Evolutionary conservation across 495 filamentous ascomycete genomes (phyloP).

Genomic region (Aspergillus biplanus): DNA sequence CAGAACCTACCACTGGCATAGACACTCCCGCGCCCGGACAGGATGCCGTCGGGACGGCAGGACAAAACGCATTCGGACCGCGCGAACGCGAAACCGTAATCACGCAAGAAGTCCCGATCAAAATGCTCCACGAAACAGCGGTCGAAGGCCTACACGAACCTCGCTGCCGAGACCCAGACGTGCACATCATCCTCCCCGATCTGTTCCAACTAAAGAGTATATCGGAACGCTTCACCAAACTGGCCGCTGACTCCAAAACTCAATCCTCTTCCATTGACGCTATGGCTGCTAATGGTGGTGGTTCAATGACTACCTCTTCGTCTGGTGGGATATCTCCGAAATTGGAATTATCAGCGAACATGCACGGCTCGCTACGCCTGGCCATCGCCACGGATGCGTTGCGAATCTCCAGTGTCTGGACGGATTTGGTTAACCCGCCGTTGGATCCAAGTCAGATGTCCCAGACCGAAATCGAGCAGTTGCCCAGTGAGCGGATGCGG

Average conservation of each 20-base stretch:
- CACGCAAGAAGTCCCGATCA: conserved; percentile 95
- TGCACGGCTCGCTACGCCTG: conserved; percentile 82
- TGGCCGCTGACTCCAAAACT: conserved; percentile 51
- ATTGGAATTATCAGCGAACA: conserved; percentile 83
- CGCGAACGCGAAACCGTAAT: conserved; percentile 80
- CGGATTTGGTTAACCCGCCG: conserved; percentile 78
- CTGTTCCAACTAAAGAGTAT: conserved; percentile 85
- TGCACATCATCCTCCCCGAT: conserved; percentile 86
- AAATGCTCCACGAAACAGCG: conserved; percentile 76
- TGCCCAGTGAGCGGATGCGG: conserved; percentile 74
- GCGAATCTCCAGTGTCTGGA: conserved; percentile 81
- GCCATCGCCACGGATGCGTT: conserved; percentile 77
- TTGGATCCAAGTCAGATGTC: conserved; percentile 75
- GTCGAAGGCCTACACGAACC: conserved; percentile 91
- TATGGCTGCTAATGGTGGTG: not conserved
- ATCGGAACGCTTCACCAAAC: conserved; percentile 89
- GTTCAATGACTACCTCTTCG: conserved; percentile 1
- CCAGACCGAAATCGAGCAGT: conserved; percentile 63
- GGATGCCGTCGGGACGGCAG: not conserved
- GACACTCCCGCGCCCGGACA: not conserved
- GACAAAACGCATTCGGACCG: conserved; percentile 14
- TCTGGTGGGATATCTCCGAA: conserved; percentile 51
- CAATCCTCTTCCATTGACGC: not conserved
- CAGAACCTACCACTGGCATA: too few relatives aligned
- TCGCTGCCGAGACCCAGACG: conserved; percentile 86